Conservation (phyloP, 2,329 filamentous ascomycete genomes). For the Zalaria obscura region DNA sequence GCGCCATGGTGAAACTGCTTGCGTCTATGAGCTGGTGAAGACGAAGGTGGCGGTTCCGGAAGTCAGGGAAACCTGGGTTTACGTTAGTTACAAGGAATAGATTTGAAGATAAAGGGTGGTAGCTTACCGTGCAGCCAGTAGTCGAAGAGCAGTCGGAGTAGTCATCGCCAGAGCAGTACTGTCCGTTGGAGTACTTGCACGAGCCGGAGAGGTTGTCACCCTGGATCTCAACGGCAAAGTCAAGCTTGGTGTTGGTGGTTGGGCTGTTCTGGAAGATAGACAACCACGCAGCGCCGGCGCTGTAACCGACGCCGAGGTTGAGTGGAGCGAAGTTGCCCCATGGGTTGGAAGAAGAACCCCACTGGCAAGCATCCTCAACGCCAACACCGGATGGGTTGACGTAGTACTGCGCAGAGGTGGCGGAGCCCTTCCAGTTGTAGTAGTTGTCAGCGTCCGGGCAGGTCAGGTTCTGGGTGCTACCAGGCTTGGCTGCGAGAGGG, state of each 20-base stretch:
- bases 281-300: slow-evolving; percentile 56
- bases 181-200: slow-evolving; percentile 54
- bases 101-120: not conserved
- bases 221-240: slow-evolving; percentile 66
- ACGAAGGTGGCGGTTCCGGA: slow-evolving; percentile 37
- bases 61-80: slow-evolving; percentile 30
- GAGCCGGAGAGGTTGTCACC: slow-evolving; percentile 46
- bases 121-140: slow-evolving; percentile 70
- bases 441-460: slow-evolving; percentile 60
- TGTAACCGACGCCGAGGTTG: slow-evolving; percentile 70
- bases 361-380: slow-evolving; percentile 58
- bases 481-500: slow-evolving; percentile 50
- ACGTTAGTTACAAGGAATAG: slow-evolving; percentile 9
- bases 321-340: slow-evolving; percentile 76
- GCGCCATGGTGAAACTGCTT: not conserved
- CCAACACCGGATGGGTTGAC: slow-evolving; percentile 68
- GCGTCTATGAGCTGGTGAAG: slow-evolving; percentile 16
- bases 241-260: slow-evolving; percentile 53
- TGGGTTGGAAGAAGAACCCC: slow-evolving; percentile 47
- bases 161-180: slow-evolving; percentile 40
- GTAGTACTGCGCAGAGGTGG: slow-evolving; percentile 91
- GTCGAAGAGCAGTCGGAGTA: slow-evolving; percentile 32
- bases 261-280: slow-evolving; percentile 76
- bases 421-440: slow-evolving; percentile 61
- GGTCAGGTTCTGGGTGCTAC: slow-evolving; percentile 48